These are phyloP conservation scores for Biscogniauxia marginata DNA, from an alignment of 2,329 filamentous ascomycete species.

Conservation along the genomic window DNA sequence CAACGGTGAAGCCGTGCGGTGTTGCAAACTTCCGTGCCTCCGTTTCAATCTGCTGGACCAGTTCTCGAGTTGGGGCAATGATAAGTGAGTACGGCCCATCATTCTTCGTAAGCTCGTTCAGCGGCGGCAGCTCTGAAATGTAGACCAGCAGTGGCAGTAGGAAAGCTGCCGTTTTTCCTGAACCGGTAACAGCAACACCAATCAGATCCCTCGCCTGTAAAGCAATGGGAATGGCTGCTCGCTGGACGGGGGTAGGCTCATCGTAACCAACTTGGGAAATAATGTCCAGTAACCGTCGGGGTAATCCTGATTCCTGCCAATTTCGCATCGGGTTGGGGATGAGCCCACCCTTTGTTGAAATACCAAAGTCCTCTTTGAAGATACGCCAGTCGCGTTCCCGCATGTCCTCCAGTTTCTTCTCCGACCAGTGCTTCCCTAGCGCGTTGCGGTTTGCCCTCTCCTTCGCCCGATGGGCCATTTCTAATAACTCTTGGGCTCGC, in stretches of 20 bases:
- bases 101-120: conserved; percentile 84
- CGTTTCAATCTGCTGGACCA: conserved; percentile 95
- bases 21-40: conserved; percentile 91
- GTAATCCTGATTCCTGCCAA: conserved; percentile 84
- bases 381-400: conserved; percentile 98
- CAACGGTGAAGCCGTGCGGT: conserved; percentile 88
- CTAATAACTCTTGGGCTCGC: conserved; percentile 76
- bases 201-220: conserved; percentile 93
- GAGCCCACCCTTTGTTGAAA: conserved; percentile 85
- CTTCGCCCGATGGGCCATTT: conserved; percentile 77
- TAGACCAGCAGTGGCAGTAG: conserved; percentile 89
- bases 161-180: conserved; percentile 96
- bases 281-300: conserved; percentile 74
- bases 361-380: conserved; percentile 99
- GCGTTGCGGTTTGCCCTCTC: conserved; percentile 72
- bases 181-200: conserved; percentile 95
- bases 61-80: conserved; percentile 90
- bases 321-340: conserved; percentile 96
- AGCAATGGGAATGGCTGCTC: conserved; percentile 93
- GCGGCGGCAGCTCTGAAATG: conserved; percentile 82
- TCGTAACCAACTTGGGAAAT: conserved; percentile 84
- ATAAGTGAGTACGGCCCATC: conserved; percentile 98
- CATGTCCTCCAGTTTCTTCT: conserved; percentile 92
- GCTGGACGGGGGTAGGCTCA: conserved; percentile 87
- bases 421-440: conserved; percentile 91